Conservation (phyloP, 352 stramenopile species). For the Phytophthora podocarpi region DNA sequence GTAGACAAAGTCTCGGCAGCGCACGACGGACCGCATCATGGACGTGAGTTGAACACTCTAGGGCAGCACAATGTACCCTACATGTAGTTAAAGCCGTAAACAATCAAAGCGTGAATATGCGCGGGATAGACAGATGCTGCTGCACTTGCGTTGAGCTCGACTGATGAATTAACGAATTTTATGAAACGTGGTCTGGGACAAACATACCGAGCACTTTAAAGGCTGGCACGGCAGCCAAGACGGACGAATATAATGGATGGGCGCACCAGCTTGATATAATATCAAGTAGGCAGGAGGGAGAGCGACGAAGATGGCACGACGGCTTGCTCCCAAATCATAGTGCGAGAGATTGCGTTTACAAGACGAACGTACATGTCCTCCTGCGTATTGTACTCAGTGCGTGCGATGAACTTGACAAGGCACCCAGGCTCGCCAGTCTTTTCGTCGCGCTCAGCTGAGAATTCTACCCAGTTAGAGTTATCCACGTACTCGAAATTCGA, state of each 20-base stretch:
- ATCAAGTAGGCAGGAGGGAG: constrained; percentile 29
- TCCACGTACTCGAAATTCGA: constrained; percentile 59
- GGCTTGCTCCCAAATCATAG: constrained; percentile 61
- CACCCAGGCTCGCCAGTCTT: constrained; percentile 42
- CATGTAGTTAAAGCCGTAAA: background rate
- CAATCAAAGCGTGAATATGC: background rate
- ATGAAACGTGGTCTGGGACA: constrained; percentile 1
- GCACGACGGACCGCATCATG: constrained; percentile 51
- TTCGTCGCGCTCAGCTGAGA: constrained; percentile 38
- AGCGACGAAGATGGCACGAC: constrained; percentile 44
- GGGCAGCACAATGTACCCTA: no score
- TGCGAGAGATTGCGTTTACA: constrained; percentile 54
- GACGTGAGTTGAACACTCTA: constrained; percentile 28
- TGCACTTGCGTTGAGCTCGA: constrained; percentile 10
- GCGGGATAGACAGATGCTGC: no score
- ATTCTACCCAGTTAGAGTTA: constrained; percentile 62
- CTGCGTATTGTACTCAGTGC: constrained; percentile 65
- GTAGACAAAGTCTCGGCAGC: constrained; percentile 61
- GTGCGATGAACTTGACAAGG: constrained; percentile 67
- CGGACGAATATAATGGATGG: background rate
- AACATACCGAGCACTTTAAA: background rate
- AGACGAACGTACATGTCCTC: constrained; percentile 58
- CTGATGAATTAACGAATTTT: constrained; percentile 16
- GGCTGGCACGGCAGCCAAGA: background rate
- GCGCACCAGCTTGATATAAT: background rate